Conservation (phyloP, 371 early-diverging fungal genomes). For the Circinella umbellata region DNA sequence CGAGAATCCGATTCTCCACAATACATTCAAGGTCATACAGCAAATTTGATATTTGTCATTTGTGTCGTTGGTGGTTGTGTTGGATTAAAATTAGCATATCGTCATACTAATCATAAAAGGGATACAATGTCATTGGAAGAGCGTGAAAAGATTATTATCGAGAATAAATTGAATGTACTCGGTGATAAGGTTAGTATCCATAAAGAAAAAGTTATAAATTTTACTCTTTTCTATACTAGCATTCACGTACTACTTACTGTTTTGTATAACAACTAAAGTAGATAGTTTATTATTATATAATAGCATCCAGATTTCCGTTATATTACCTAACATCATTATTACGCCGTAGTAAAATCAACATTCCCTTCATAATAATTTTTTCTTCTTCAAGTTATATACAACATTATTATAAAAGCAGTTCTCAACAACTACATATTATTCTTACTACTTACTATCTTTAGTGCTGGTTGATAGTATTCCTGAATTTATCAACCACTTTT, state of each 20-base stretch:
- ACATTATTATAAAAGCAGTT: too few species aligned
- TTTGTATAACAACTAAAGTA: background rate
- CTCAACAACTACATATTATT: too few species aligned
- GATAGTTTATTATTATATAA: background rate
- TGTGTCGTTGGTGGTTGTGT: background rate
- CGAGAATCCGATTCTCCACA: constrained; percentile 3
- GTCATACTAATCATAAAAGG: background rate
- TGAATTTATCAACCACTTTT: too few species aligned
- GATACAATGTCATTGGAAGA: background rate
- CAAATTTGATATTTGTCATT: background rate
- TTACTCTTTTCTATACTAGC: background rate
- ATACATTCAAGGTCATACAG: constrained; percentile 1
- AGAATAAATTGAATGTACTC: too few species aligned
- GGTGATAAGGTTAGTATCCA: too few species aligned
- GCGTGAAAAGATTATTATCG: background rate
- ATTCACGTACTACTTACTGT: background rate
- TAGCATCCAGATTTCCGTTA: constrained; percentile 1
- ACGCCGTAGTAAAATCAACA: too few species aligned
- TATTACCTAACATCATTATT: background rate
- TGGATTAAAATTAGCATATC: background rate
- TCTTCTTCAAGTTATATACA: too few species aligned
- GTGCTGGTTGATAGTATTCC: too few species aligned
- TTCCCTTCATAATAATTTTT: too few species aligned
- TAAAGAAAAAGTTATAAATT: too few species aligned
- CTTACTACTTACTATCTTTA: too few species aligned